Evolutionary conservation across 2,329 filamentous ascomycete genomes (phyloP).

Genomic region (Cordyceps tenuipes): DNA sequence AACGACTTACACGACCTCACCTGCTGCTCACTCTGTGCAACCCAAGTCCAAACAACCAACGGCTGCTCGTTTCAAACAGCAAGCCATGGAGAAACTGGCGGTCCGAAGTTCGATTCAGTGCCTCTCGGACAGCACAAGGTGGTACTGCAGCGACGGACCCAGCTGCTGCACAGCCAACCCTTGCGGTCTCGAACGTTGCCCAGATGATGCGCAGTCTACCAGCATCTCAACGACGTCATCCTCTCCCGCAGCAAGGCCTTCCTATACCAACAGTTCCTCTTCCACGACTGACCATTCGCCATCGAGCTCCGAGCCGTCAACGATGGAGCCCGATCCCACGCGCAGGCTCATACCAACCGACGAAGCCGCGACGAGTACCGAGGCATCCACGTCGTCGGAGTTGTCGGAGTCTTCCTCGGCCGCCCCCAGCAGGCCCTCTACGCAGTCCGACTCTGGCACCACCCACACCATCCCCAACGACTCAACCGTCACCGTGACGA

Average conservation of each 20-base stretch:
- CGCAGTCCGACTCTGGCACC: conserved; percentile 27
- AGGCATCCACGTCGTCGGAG: background rate
- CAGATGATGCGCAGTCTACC: conserved; percentile 8
- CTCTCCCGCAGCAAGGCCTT: background rate
- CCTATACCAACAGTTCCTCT: background rate
- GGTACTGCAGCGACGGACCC: conserved; percentile 30
- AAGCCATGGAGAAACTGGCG: background rate
- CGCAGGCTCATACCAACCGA: background rate
- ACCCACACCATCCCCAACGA: conserved; percentile 29
- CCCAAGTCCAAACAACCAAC: background rate
- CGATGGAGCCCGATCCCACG: background rate
- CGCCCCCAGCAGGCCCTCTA: conserved; percentile 14
- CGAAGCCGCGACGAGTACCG: background rate
- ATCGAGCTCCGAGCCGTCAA: background rate
- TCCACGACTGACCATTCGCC: background rate
- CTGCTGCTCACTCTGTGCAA: background rate
- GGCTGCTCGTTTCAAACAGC: background rate
- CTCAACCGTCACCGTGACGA: conserved; percentile 26
- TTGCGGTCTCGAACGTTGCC: conserved; percentile 29
- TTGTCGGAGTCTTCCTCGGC: background rate
- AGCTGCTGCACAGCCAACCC: conserved; percentile 40
- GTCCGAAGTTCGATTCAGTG: conserved; percentile 18
- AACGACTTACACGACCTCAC: conserved; percentile 3
- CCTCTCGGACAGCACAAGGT: conserved; percentile 21
- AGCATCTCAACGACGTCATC: background rate